phyloP scores from a whole-genome alignment of 2,329 filamentous ascomycete species.

The Ceratocystis variospora region DNA sequence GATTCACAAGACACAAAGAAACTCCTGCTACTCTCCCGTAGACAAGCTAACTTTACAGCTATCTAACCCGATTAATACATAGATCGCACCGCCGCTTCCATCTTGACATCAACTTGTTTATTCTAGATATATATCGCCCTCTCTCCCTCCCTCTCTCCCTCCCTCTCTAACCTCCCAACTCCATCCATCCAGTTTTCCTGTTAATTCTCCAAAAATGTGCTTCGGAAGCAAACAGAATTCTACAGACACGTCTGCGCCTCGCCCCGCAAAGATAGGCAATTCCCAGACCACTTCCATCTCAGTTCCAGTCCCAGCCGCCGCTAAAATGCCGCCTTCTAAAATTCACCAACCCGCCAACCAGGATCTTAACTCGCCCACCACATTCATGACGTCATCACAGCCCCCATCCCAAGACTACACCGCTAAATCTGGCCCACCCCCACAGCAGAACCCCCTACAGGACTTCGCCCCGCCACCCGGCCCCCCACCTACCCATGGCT shows the following conservation, averaged over 20 bases:
- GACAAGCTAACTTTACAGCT: too few relatives aligned
- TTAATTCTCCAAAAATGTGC: conserved; percentile 30
- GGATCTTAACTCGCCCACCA: background rate
- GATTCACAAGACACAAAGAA: too few relatives aligned
- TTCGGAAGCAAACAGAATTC: conserved; percentile 34
- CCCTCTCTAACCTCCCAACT: background rate
- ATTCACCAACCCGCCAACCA: conserved; percentile 11
- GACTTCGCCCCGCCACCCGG: conserved; percentile 27
- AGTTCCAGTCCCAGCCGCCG: background rate
- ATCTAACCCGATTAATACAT: too few relatives aligned
- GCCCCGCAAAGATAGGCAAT: conserved; percentile 22
- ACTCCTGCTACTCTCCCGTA: too few relatives aligned
- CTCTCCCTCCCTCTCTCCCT: background rate
- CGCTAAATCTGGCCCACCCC: conserved; percentile 26
- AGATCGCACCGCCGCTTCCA: too few relatives aligned
- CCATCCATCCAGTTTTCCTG: background rate
- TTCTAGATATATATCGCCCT: too few relatives aligned
- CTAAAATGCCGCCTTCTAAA: background rate
- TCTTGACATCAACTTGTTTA: too few relatives aligned
- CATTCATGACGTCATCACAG: background rate
- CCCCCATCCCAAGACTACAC: background rate
- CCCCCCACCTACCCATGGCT: conserved; percentile 24
- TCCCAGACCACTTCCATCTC: conserved; percentile 17
- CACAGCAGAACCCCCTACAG: conserved; percentile 25
- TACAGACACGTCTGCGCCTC: conserved; percentile 24